Conservation (phyloP, 495 filamentous ascomycete species). For the Hyaloscypha hepaticicola region DNA sequence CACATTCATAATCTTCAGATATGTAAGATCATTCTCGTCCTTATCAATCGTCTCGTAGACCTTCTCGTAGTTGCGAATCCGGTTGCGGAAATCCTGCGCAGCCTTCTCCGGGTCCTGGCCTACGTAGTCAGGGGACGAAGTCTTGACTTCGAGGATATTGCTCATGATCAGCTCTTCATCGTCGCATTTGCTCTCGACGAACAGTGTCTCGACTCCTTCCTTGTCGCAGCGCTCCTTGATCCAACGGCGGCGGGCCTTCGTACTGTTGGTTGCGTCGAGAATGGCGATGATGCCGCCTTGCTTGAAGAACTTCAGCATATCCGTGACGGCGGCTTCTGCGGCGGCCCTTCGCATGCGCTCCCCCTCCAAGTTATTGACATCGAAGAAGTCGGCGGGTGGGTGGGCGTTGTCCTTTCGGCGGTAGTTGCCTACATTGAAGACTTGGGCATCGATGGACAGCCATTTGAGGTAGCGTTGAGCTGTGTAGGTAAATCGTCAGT, state of each 20-base stretch:
- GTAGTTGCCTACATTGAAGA: slow-evolving; percentile 97
- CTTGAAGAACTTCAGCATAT: slow-evolving; percentile 92
- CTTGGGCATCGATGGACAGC: slow-evolving; percentile 88
- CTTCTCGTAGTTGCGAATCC: slow-evolving; percentile 95
- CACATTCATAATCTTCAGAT: slow-evolving; percentile 96
- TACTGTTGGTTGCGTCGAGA: slow-evolving; percentile 93
- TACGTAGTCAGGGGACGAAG: slow-evolving; percentile 88
- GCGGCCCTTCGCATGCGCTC: slow-evolving; percentile 85
- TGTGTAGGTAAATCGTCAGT: slow-evolving; percentile 36
- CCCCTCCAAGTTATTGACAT: slow-evolving; percentile 80
- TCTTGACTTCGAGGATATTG: slow-evolving; percentile 98
- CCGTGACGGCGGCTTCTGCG: slow-evolving; percentile 81
- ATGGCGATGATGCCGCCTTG: slow-evolving; percentile 80
- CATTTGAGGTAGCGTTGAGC: slow-evolving; percentile 94
- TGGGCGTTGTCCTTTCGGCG: slow-evolving; percentile 83
- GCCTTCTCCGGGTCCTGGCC: slow-evolving; percentile 92
- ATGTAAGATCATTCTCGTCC: slow-evolving; percentile 81
- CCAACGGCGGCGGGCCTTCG: slow-evolving; percentile 85
- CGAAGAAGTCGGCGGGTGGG: slow-evolving; percentile 90
- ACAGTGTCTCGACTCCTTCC: slow-evolving; percentile 83
- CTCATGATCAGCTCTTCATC: slow-evolving; percentile 92
- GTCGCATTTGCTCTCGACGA: slow-evolving; percentile 95
- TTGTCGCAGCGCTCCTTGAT: slow-evolving; percentile 69
- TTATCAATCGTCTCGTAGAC: slow-evolving; percentile 87
- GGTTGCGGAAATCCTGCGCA: slow-evolving; percentile 85